Percentiles rank a stretch among this genome's conserved stretches.
phyloP scores from a whole-genome alignment of 257 asterid genomes.

The Anisodus tanguticus region DNA sequence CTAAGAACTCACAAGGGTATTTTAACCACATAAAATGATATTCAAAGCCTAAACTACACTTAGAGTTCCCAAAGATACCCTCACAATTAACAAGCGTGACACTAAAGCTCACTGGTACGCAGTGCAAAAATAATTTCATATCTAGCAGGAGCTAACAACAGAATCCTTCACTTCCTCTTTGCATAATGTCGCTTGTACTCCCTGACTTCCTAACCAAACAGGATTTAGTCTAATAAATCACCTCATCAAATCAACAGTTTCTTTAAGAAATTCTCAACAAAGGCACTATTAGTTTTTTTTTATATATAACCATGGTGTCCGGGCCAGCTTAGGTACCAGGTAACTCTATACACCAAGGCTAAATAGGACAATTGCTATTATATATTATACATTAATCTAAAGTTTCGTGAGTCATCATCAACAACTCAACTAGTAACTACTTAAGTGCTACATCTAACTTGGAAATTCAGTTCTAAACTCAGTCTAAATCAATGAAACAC shows the following conservation, averaged over 20 bases:
- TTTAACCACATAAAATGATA: background rate
- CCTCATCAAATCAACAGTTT: background rate
- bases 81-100: background rate
- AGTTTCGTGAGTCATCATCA: background rate
- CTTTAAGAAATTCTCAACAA: constrained; percentile 6
- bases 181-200: background rate
- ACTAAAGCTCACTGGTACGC: background rate
- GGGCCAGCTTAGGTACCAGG: no score
- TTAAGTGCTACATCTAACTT: constrained; percentile 11
- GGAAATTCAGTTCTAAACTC: background rate
- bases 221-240: background rate
- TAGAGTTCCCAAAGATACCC: background rate
- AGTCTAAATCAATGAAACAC: background rate
- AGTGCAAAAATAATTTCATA: background rate
- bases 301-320: no score
- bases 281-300: background rate
- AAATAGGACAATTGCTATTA: no score
- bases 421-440: constrained; percentile 16
- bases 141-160: background rate
- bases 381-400: background rate
- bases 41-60: background rate
- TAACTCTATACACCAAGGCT: no score
- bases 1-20: background rate
- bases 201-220: constrained; percentile 10
- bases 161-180: background rate